A percentile compares a stretch with the other conserved stretches of the same genome.
Conservation (phyloP, 257 asterid species). For the Buddleja alternifolia region DNA sequence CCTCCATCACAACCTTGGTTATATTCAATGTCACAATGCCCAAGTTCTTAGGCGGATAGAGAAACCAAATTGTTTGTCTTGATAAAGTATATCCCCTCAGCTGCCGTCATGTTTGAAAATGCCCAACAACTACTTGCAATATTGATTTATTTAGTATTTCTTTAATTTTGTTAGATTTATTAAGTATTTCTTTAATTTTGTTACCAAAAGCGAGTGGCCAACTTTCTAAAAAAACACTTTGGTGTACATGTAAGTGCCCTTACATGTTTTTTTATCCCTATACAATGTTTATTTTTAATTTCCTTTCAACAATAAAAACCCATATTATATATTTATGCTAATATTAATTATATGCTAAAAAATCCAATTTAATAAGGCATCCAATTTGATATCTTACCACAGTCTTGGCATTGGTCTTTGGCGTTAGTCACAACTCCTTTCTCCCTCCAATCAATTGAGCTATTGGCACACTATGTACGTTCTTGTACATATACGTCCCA, state of each 20-base stretch:
- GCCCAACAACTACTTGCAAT: conserved; percentile 95
- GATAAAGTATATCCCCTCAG: conserved; percentile 84
- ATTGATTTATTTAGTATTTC: too few species aligned
- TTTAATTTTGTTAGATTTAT: background rate
- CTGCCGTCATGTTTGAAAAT: conserved; percentile 79
- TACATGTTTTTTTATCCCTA: too few species aligned
- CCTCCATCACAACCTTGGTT: conserved; percentile 93
- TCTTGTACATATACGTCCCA: conserved; percentile 57
- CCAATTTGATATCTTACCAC: too few species aligned
- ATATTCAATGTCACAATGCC: conserved; percentile 68
- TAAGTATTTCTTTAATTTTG: too few species aligned
- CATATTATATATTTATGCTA: too few species aligned
- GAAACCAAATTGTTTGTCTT: conserved; percentile 64
- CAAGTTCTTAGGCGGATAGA: conserved; percentile 83
- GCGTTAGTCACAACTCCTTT: conserved; percentile 69
- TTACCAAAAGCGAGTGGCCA: background rate
- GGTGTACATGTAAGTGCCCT: too few species aligned
- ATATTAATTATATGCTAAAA: too few species aligned
- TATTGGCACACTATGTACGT: conserved; percentile 53
- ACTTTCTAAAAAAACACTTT: too few species aligned
- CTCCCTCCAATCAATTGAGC: conserved; percentile 84
- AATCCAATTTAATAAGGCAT: too few species aligned
- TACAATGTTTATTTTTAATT: too few species aligned
- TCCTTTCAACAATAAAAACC: too few species aligned
- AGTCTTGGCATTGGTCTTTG: conserved; percentile 89